Percentiles rank a stretch among this genome's conserved stretches.
These are phyloP conservation scores for Pseudohalonectria lignicola DNA, from an alignment of 2,329 filamentous ascomycete species.

Conservation along the genomic window DNA sequence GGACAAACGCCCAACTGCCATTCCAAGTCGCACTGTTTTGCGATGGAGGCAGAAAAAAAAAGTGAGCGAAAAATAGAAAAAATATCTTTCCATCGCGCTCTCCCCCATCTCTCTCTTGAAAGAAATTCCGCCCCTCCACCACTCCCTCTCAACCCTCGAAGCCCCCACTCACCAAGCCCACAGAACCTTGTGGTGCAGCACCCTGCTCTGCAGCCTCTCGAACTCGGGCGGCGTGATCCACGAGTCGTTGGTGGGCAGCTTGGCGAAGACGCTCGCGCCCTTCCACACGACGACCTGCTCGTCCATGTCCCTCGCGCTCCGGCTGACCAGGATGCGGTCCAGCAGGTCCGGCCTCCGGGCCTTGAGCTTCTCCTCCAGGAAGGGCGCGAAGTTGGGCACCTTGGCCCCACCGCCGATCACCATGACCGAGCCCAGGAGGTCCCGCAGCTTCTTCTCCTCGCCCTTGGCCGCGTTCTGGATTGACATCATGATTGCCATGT, in stretches of 20 bases:
- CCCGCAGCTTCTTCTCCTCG: conserved; percentile 86
- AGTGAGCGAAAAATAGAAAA: too few species aligned
- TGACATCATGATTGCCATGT: conserved; percentile 79
- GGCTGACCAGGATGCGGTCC: conserved; percentile 51
- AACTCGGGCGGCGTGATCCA: conserved; percentile 88
- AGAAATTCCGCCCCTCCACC: too few species aligned
- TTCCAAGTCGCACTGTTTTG: too few species aligned
- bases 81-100: too few species aligned
- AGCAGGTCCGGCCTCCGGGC: conserved; percentile 48
- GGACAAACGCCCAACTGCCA: too few species aligned
- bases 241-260: conserved; percentile 84
- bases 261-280: conserved; percentile 91
- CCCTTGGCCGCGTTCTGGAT: conserved; percentile 79
- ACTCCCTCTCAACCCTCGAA: too few species aligned
- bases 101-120: too few species aligned
- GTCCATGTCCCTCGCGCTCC: conserved; percentile 83
- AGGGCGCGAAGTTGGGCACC: conserved; percentile 66
- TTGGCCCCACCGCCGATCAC: conserved; percentile 78
- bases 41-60: too few species aligned
- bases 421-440: conserved; percentile 85
- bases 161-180: conserved; percentile 52
- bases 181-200: conserved; percentile 72
- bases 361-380: conserved; percentile 74
- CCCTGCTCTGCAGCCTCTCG: conserved; percentile 69
- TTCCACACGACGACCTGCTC: conserved; percentile 98